A percentile compares a stretch with the other conserved stretches of the same genome.
Evolutionary conservation across 306 rosid species (phyloP).

Genomic region (Mimosa pudica): DNA sequence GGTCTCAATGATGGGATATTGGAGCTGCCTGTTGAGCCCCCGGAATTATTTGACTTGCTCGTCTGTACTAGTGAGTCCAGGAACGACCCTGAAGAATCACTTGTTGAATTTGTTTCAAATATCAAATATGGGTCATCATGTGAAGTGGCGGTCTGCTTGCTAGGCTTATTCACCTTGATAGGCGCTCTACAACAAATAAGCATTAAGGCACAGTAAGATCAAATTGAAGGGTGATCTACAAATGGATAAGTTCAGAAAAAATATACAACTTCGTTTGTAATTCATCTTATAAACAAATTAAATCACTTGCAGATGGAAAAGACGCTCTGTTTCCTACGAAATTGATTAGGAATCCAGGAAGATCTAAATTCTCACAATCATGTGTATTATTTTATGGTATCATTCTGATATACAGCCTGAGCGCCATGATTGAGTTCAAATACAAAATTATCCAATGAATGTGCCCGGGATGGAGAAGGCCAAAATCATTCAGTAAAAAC

Average conservation of each 20-base stretch:
- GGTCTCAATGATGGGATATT: constrained; percentile 52
- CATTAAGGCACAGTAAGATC: constrained; percentile 25
- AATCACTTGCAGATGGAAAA: constrained; percentile 4
- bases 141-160: constrained; percentile 37
- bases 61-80: constrained; percentile 56
- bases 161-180: constrained; percentile 31
- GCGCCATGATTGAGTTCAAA: constrained; percentile 10
- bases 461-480: background rate
- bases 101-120: constrained; percentile 60
- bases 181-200: constrained; percentile 17
- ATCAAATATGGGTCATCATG: constrained; percentile 66
- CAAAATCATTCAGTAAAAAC: background rate
- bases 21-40: constrained; percentile 43
- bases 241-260: constrained; percentile 25
- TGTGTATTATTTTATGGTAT: background rate
- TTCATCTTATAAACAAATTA: constrained; percentile 24
- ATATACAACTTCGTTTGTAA: background rate
- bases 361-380: background rate
- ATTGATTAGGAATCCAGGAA: background rate
- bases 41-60: constrained; percentile 48
- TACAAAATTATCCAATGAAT: constrained; percentile 14
- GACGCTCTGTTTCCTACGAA: constrained; percentile 1
- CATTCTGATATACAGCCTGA: background rate
- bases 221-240: constrained; percentile 4
- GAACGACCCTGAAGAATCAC: constrained; percentile 49